Percentiles rank a stretch among this genome's conserved stretches.
These are phyloP conservation scores for Russula virescens DNA, from an alignment of 768 basidiomycete species.

Conservation along the genomic window DNA sequence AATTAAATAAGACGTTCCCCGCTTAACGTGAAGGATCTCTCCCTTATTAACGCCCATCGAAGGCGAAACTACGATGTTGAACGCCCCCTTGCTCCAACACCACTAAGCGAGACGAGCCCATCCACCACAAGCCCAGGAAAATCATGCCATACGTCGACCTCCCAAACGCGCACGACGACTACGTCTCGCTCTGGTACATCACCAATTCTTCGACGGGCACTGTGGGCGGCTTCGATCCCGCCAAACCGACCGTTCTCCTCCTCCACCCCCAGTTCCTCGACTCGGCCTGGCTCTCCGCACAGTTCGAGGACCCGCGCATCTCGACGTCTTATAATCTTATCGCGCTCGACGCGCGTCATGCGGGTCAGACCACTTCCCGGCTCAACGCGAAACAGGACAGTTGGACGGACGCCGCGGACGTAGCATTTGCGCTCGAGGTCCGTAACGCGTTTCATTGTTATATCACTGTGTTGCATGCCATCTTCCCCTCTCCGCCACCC, in stretches of 20 bases:
- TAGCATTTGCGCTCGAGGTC: slow-evolving; percentile 26
- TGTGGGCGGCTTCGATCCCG: slow-evolving; percentile 26
- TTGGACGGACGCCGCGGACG: slow-evolving; percentile 30
- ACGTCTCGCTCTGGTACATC: slow-evolving; percentile 28
- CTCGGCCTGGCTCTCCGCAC: slow-evolving; percentile 26
- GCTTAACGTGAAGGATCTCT: too few species aligned
- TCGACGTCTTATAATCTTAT: slow-evolving; percentile 27
- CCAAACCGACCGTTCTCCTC: slow-evolving; percentile 27
- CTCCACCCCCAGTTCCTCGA: slow-evolving; percentile 29
- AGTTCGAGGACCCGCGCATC: slow-evolving; percentile 29
- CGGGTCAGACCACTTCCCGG: slow-evolving; percentile 22
- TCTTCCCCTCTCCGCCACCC: not conserved
- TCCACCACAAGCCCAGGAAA: not conserved
- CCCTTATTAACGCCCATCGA: too few species aligned
- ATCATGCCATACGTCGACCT: slow-evolving; percentile 26
- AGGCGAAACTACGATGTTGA: too few species aligned
- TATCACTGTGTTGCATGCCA: too few species aligned
- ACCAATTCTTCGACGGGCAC: slow-evolving; percentile 27
- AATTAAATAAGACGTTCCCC: too few species aligned
- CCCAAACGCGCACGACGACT: slow-evolving; percentile 18
- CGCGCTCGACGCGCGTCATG: slow-evolving; percentile 27
- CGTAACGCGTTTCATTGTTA: not conserved
- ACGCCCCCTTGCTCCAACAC: too few species aligned
- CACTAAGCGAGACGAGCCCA: not conserved
- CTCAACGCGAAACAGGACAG: slow-evolving; percentile 25